These are phyloP conservation scores for Aureobasidium vineae DNA, from an alignment of 2,329 filamentous ascomycete genomes.

Conservation along the genomic window DNA sequence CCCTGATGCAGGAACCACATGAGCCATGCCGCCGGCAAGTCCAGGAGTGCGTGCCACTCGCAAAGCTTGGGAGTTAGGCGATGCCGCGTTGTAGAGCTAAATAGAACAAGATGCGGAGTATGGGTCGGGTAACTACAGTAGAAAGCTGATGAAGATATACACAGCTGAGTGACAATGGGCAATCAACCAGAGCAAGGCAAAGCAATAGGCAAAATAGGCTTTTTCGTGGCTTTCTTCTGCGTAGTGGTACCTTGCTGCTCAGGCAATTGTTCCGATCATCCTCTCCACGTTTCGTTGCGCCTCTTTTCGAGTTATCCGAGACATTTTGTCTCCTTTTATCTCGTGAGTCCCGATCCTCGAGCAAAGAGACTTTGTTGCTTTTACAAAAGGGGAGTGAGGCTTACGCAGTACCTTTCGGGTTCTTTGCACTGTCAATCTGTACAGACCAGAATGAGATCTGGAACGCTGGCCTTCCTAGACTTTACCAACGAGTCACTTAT, in stretches of 20 bases:
- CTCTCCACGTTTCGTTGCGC: not conserved
- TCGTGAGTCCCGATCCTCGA: not conserved
- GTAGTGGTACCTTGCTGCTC: not conserved
- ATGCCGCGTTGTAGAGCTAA: not conserved
- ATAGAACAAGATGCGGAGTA: not conserved
- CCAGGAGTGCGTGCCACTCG: not conserved
- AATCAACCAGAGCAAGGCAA: not conserved
- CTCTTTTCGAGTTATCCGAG: not conserved
- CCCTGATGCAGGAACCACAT: conserved; percentile 11
- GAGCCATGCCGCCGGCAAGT: not conserved
- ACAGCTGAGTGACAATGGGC: not conserved
- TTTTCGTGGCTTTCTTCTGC: not conserved
- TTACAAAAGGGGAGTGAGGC: not conserved
- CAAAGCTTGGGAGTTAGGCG: not conserved
- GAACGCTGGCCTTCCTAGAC: not conserved
- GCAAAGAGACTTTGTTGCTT: not conserved
- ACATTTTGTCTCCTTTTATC: not conserved
- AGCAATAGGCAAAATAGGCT: conserved; percentile 1
- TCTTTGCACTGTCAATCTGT: not conserved
- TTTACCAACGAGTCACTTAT: not conserved
- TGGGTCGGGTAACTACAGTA: not conserved
- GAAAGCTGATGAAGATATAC: conserved; percentile 12
- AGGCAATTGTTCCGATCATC: not conserved
- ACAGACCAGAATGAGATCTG: not conserved
- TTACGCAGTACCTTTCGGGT: not conserved